Base-by-base conservation (phyloP, 257 asterid species). In the Misopates orontium region DNA sequence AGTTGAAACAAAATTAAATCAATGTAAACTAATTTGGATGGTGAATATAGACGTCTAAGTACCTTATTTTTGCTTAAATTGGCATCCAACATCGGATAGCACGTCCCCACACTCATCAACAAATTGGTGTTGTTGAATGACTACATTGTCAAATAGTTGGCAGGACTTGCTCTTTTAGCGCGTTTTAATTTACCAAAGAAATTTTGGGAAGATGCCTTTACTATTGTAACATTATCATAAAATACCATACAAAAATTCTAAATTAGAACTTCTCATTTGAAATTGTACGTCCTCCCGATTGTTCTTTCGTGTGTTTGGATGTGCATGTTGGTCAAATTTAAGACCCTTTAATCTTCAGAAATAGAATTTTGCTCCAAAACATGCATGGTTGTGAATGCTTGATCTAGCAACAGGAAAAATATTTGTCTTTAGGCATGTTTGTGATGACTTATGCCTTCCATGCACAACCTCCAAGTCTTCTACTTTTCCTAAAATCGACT, bases 81-180 rank as follows among this genome's bases (percentile, higher is more conserved):
- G 66, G 66, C 4, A 60, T 60, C 0, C 17, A 50, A 0, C 25
- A 23, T 13, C 40, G 36, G 8, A 15, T 17, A 0, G 39, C 66
- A n/a, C 22, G 51, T 4, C 66, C 51, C 12, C 28, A 36, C 12
- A 60, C 66, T 17, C 66, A 50, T 0, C 28, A 60, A 60, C 51
- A 60, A 10, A 60, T 32, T 60, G 66, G 52, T 11, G 10, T 15
- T 14, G 7, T 41, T 60, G 66, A 60, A 22, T 23, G 50, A 4
- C 66, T 24, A 0, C 66, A 39, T 15, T 24, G 25, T 1, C 66
- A 60, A 15, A 41, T 60, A 8, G 50, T 60, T 0, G 18, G n/a
- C 13, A 60, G 66, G 66, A 9, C 16, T 14, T 16, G 20, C 24
- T 2, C 13, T 60, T 0, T 45, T 60, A 4, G 11, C 15, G 8